Base-by-base conservation (phyloP, 129 eudicot species). In the Tagetes erecta region DNA sequence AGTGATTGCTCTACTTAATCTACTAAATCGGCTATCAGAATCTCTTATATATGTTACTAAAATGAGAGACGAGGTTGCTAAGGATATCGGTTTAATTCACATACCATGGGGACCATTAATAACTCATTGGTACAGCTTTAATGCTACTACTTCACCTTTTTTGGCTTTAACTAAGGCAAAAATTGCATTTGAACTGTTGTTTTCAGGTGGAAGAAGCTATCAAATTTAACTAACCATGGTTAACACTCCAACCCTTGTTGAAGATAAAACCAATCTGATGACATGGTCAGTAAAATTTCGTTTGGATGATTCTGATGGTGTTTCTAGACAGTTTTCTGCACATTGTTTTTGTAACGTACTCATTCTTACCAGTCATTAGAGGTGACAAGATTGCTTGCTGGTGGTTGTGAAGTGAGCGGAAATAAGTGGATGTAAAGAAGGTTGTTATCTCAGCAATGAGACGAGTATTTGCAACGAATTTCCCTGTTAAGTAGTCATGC, bases 1-100 rank as follows among this genome's bases (percentile, higher is more conserved):
- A 83, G 98, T 90, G 83, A 94, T 90, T 76, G 98, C 98, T 38
- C 74, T 94, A 64, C 52, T 94, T 37, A 94, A 94, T 81, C 79
- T 94, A 66, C 96, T 94, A 10, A 83, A 90, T 73, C 90, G 93
- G 67, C 89, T 94, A 38, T 94, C 98, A 8, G 96, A 94, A 65
- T 94, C 98, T 58, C 78, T 94, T 55, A 86, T 88, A 59, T 76
- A 77, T 67, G 93, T 90, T n/a, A 78, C 75, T 33, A 87, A 90
- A 67, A 83, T 70, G 75, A 82, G 83, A 47, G 71, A 72, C 11
- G 44, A 41, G 53, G 55, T 40, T 71, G 55, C 67, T 6, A 57
- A 70, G 65, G 68, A 68, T 10, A 52, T 33, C 34, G 67, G 80
- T 45, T 55, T 76, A 39, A 46, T 79, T 75, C 68, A 44, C 52